These are phyloP conservation scores for Marchantia polymorpha DNA, from an alignment of 225 moss, liverwort and hornwort genomes.

Conservation along the genomic window DNA sequence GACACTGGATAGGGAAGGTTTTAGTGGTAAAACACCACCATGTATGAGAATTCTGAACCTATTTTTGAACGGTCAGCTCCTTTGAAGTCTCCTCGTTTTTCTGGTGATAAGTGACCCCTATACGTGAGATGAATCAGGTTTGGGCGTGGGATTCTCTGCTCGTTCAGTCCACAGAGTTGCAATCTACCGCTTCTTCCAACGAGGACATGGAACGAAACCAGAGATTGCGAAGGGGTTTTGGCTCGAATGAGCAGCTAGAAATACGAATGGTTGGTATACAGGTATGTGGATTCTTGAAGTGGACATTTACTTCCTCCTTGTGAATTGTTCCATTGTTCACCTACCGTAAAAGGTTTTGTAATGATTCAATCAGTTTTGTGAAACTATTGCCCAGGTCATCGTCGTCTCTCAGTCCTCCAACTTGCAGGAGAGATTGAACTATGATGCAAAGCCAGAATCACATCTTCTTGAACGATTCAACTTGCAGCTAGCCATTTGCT, in stretches of 20 bases:
- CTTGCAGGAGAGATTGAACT: constrained; percentile 67
- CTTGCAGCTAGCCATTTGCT: constrained; percentile 65
- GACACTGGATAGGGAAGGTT: too few species aligned
- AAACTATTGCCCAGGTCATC: constrained; percentile 50
- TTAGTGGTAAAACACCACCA: too few species aligned
- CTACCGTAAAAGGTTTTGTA: not conserved
- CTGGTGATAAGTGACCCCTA: not conserved
- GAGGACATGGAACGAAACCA: constrained; percentile 31
- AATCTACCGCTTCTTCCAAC: constrained; percentile 30
- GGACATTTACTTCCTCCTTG: not conserved
- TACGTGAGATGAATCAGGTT: constrained; percentile 26
- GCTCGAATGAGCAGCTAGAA: constrained; percentile 58
- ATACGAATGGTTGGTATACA: constrained; percentile 65
- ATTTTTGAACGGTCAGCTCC: too few species aligned
- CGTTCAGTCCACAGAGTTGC: constrained; percentile 41
- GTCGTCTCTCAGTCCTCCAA: constrained; percentile 55
- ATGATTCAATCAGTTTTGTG: not conserved
- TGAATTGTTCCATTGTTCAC: not conserved
- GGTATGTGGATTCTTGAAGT: constrained; percentile 37
- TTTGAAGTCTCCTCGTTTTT: not conserved
- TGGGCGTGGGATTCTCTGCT: constrained; percentile 36
- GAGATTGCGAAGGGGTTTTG: constrained; percentile 26
- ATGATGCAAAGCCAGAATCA: constrained; percentile 63
- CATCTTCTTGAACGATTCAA: constrained; percentile 71
- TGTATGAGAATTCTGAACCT: too few species aligned